Evolutionary conservation across 306 rosid genomes (phyloP), one percentile per base, ranked within the genome.

Genomic region (Lathyrus sativus): DNA sequence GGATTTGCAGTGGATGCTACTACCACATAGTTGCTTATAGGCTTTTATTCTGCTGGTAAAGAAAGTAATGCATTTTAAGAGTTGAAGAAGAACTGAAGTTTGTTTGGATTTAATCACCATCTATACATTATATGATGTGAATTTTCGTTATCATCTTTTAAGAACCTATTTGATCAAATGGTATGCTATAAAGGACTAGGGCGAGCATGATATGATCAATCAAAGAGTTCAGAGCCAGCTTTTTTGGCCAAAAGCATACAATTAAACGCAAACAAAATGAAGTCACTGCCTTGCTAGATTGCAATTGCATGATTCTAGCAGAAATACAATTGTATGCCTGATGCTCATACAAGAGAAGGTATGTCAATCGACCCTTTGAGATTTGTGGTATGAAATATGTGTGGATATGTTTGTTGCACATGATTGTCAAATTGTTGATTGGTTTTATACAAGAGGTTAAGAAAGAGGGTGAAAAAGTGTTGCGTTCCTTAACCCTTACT

Each of bases 341-440:
- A 74, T 83, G 90, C 18, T 83, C 87, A 45, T 60, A 76, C 82
- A 87, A 75, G 81, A 69, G 68, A 85, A 87, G 39, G 1, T 17
- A 15, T 17, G n/a, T n/a, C n/a, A n/a, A n/a, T n/a, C n/a, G n/a
- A n/a, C n/a, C n/a, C n/a, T n/a, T n/a, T 54, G 60, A 11, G 35
- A 11, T 54, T 54, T 24, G 60, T 11, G 14, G 9, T 11, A 54
- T 24, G 14, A 54, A 54, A 11, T 11, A 54, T 9, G 58, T 49
- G 55, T 49, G 2, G 55, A 49, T 49, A 49, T 2, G 33, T 53
- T 28, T 15, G 28, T 65, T 65, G 28, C 82, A 87, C 80, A 81
- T 86, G 11, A 88, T 85, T 68, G 18, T 24, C 3, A 24, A n/a
- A n/a, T n/a, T n/a, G n/a, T n/a, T n/a, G n/a, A n/a, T n/a, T n/a